phyloP scores from a whole-genome alignment of 768 basidiomycete genomes.

The Mycena maculata region DNA sequence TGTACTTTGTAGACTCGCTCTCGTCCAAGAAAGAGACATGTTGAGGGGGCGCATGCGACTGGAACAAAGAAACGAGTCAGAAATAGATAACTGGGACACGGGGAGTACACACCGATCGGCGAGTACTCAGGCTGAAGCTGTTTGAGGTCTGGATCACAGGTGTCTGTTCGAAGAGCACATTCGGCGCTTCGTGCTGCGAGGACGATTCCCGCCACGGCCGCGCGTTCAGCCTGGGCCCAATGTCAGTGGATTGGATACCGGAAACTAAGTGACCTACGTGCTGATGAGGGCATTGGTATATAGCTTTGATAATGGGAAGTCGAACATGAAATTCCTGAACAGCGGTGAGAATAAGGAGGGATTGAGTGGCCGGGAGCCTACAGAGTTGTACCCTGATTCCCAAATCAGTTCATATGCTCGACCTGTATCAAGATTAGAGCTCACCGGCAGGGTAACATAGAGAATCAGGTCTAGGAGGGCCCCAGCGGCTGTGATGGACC shows the following conservation, averaged over 20 bases:
- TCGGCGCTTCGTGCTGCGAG: neutral
- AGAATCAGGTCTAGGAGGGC: slow-evolving; percentile 2
- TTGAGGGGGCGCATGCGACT: no score
- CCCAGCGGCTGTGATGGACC: slow-evolving; percentile 3
- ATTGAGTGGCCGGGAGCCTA: neutral
- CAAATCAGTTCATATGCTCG: neutral
- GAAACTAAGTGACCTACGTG: slow-evolving; percentile 4
- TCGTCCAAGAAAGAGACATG: no score
- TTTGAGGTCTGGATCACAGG: neutral
- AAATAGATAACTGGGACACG: no score
- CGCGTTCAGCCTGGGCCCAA: slow-evolving; percentile 25
- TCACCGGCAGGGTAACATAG: neutral
- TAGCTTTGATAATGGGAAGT: slow-evolving; percentile 29
- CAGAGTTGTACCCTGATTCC: slow-evolving; percentile 4
- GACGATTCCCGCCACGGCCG: slow-evolving; percentile 20
- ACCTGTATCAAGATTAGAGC: neutral
- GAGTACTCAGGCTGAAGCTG: no score
- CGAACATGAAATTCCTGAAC: slow-evolving; percentile 26
- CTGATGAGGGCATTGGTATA: slow-evolving; percentile 32
- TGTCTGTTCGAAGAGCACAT: slow-evolving; percentile 22
- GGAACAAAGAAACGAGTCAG: no score
- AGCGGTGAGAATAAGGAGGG: neutral
- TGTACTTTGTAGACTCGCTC: no score
- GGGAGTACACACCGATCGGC: no score
- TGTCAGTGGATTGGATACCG: no score